Percentiles rank a stretch among this genome's conserved stretches.
phyloP scores from a whole-genome alignment of 2,329 filamentous ascomycete genomes.

The Diaporthe sp. region DNA sequence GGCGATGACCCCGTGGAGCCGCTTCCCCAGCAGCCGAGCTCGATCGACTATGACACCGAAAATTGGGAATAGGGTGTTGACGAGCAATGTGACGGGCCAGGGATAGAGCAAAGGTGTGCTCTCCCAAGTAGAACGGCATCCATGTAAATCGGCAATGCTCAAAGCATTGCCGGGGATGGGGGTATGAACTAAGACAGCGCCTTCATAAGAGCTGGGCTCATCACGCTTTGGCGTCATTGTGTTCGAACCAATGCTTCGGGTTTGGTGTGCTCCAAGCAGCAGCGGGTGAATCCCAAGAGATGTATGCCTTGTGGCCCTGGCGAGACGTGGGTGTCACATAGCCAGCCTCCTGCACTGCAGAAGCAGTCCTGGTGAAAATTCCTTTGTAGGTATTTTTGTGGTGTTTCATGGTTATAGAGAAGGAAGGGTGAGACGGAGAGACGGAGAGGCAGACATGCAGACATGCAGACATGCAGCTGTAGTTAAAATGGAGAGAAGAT shows the following conservation, averaged over 20 bases:
- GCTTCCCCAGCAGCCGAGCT: background rate
- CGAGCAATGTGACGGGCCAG: background rate
- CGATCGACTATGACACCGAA: background rate
- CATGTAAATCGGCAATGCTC: background rate
- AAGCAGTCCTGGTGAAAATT: background rate
- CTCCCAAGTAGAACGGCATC: background rate
- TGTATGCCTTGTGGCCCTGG: background rate
- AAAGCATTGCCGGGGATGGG: background rate
- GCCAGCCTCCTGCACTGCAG: too few species aligned
- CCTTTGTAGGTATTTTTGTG: background rate
- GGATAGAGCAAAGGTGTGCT: background rate
- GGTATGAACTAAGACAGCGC: too few species aligned
- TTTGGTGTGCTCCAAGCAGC: background rate
- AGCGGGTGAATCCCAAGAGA: background rate
- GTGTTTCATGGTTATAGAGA: background rate
- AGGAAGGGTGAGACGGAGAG: background rate
- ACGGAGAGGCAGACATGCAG: too few species aligned
- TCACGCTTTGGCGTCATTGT: background rate
- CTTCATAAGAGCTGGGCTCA: too few species aligned
- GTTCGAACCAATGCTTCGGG: background rate
- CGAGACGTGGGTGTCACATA: background rate
- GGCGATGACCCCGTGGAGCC: accelerated
- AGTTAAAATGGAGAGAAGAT: background rate
- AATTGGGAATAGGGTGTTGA: background rate
- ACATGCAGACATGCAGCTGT: too few species aligned